These are phyloP conservation scores for Asterochloris sp. DNA, from an alignment of 139 green algal genomes.

Conservation along the genomic window DNA sequence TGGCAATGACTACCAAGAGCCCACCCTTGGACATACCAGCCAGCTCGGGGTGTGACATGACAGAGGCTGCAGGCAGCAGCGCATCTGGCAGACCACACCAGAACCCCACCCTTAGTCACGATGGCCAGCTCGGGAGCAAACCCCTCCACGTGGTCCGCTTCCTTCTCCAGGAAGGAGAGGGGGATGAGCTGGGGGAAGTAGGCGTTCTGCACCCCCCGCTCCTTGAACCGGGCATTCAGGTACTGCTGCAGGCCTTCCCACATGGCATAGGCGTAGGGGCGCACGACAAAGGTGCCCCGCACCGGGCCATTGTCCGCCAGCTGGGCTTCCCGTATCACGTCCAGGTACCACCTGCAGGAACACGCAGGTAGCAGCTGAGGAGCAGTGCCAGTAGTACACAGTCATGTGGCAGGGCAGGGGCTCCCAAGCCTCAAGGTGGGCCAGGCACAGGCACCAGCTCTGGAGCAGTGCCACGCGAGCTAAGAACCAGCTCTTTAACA, in stretches of 20 bases:
- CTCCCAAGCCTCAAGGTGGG: no score
- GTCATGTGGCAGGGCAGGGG: no score
- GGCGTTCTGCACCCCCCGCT: conserved; percentile 84
- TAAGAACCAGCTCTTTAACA: no score
- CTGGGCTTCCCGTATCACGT: conserved; percentile 91
- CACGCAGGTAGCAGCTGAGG: no score
- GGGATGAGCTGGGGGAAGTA: conserved; percentile 99
- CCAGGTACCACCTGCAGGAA: conserved; percentile 83
- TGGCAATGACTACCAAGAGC: no score
- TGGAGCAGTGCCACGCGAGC: no score
- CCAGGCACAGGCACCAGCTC: no score
- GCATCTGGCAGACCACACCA: no score
- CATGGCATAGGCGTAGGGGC: conserved; percentile 86
- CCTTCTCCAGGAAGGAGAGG: conserved; percentile 95
- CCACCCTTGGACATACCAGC: no score
- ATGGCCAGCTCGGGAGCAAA: conserved; percentile 98
- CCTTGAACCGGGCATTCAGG: conserved; percentile 87
- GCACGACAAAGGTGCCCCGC: conserved; percentile 98
- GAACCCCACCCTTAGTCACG: conserved; percentile 92
- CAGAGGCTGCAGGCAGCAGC: no score
- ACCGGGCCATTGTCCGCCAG: conserved; percentile 98
- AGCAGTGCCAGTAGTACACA: no score
- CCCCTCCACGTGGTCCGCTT: conserved; percentile 98
- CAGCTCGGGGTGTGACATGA: no score
- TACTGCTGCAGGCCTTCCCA: conserved; percentile 49